Conservation (phyloP, 1,284 basidiomycete species). For the Melampsora americana region DNA sequence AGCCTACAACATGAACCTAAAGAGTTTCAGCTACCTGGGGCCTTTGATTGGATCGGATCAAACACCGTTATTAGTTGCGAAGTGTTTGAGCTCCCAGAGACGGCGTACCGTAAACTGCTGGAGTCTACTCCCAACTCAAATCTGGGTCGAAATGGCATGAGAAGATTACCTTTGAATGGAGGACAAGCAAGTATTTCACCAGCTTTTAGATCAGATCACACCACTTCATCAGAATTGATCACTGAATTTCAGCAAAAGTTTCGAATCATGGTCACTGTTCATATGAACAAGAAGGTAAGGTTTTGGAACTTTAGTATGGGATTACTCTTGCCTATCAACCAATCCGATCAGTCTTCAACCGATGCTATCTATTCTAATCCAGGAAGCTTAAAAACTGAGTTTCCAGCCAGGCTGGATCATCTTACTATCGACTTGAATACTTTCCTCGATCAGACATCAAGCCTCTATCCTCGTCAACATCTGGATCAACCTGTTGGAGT, state of each 20-base stretch:
- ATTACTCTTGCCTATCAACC: constrained; percentile 15
- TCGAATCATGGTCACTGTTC: constrained; percentile 30
- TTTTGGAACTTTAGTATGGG: constrained; percentile 40
- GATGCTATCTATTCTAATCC: background rate
- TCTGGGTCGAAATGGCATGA: background rate
- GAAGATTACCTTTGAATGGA: constrained; percentile 24
- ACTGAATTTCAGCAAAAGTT: constrained; percentile 20
- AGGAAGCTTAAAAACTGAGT: constrained; percentile 21
- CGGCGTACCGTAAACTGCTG: constrained; percentile 22
- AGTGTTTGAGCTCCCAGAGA: constrained; percentile 31
- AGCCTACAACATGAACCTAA: constrained; percentile 4
- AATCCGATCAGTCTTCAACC: background rate
- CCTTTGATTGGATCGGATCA: constrained; percentile 43
- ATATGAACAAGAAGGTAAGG: constrained; percentile 28
- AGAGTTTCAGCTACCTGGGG: constrained; percentile 18
- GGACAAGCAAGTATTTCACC: constrained; percentile 18
- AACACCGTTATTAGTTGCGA: constrained; percentile 32
- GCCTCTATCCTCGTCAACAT: background rate
- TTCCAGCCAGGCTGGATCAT: constrained; percentile 28
- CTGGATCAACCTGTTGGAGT: constrained; percentile 10
- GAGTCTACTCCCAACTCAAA: background rate
- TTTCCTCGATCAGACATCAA: background rate
- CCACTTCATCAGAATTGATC: constrained; percentile 21
- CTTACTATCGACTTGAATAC: constrained; percentile 31
- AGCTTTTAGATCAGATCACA: constrained; percentile 18